Evolutionary conservation across 1,139 yeast genomes (phyloP), one percentile per base, ranked within the genome.

Genomic region (Taiozyma onychis): DNA sequence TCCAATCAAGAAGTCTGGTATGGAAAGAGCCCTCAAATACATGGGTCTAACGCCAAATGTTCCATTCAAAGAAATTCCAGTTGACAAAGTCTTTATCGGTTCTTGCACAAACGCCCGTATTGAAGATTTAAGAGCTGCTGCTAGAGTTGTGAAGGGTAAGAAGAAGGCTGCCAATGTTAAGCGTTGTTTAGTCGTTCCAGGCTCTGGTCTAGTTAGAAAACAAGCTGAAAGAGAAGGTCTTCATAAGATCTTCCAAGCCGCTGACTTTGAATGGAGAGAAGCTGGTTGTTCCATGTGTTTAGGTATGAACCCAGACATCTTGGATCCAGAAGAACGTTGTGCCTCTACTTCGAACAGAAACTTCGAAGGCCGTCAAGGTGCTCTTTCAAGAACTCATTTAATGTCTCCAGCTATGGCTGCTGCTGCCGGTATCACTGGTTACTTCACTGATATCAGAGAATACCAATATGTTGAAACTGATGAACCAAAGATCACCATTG

Each of bases 321-420:
- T 93, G 65, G 82, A 85, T 54, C 98, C 98, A 44, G 81, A 87
- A 66, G 99, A 93, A 72, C 84, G 99, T 73, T 93, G 99, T 75
- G 99, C 99, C 6, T 91, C 98, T 24, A 93, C 99, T 32, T 91
- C 98, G 30, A 93, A 93, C 77, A 87, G 99, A 79, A 93, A 93
- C 75, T 93, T 93, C 68, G 97, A 93, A 72, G 99, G 99, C 63
- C 93, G 99, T 73, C 99, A 93, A 76, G 99, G 99, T 73, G 96
- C 97, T 48, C 74, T 73, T 53, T 89, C 97, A n/a, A 82, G 99
- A 75, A 93, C 98, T 24, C 99, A 93, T 67, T 79, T 93, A 67
- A 89, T 91, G 95, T 89, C 97, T 16, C 99, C 99, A 39, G 96
- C 96, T 35, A 93, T 93, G 99, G 98, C 99, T 46, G 99, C 99